Conservation (phyloP, 2,329 filamentous ascomycete genomes). For the Fusarium verrucosum region DNA sequence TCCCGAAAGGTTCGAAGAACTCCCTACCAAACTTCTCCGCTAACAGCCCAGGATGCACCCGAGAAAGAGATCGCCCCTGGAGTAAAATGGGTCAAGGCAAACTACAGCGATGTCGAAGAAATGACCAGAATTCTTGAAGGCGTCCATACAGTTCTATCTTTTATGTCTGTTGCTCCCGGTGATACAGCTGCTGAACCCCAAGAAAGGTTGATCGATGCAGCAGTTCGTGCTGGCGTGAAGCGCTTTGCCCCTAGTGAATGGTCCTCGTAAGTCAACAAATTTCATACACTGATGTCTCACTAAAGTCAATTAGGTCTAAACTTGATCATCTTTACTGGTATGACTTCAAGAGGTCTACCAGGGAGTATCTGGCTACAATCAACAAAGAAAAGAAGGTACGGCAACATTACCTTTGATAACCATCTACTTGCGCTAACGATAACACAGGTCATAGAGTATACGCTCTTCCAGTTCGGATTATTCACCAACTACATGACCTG, state of each 20-base stretch:
- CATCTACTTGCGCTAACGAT: accelerated
- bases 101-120: constrained; percentile 49
- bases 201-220: constrained; percentile 62
- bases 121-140: constrained; percentile 55
- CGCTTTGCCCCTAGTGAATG: constrained; percentile 71
- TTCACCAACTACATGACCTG: constrained; percentile 65
- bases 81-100: constrained; percentile 6
- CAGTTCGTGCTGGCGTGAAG: constrained; percentile 66
- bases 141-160: constrained; percentile 63
- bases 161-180: constrained; percentile 51
- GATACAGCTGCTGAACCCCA: constrained; percentile 43
- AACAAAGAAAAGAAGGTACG: constrained; percentile 58
- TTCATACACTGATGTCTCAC: accelerated
- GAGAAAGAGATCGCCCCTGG: background rate
- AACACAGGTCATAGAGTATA: constrained; percentile 63
- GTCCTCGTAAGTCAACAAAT: constrained; percentile 46
- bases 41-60: constrained; percentile 20
- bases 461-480: constrained; percentile 63
- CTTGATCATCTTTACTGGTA: constrained; percentile 31
- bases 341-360: constrained; percentile 56
- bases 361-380: constrained; percentile 60
- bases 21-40: background rate
- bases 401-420: accelerated
- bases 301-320: background rate
- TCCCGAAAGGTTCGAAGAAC: constrained; percentile 54